Evolutionary conservation across 257 asterid species (phyloP), one percentile per base, ranked within the genome.

Genomic region (Capsicum pubescens): DNA sequence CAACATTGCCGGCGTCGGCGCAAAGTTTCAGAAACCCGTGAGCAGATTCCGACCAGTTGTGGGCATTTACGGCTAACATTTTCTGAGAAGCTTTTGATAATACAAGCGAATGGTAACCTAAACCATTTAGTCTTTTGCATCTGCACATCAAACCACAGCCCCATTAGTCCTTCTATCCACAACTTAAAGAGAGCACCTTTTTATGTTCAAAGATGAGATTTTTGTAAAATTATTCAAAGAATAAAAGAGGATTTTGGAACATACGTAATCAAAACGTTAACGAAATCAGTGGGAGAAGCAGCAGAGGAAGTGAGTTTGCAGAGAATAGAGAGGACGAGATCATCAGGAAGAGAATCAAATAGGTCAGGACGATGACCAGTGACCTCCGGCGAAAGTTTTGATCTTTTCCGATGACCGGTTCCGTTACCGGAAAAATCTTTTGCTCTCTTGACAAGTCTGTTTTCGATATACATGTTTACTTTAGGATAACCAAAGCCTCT

Each of bases 261-360:
- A 6, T 93, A 95, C 98, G 99, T 95, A 68, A 90, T 60, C 32
- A 94, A 69, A 80, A 92, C 89, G 86, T 86, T 93, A 83, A 86
- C 39, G 84, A 93, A 94, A 94, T 95, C 95, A 11, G 95, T 90
- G 0, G 98, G 94, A 80, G 86, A 91, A 4, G 84, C 42, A 35
- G 95, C 97, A 81, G 92, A 85, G 19, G 93, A 85, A 86, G 88
- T 86, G 84, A 95, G 93, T 67, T 89, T 94, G 66, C 86, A 84
- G 84, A 94, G 93, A 70, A 95, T 89, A 56, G 74, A 88, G 0
- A 94, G 76, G 5, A 95, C 87, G 1, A 95, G 87, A 90, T 95
- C 99, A 77, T 95, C 98, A 36, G 98, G 99, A 81, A 95, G 89
- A 4, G 88, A 88, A 77, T 95, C 95, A 66, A 95, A 91, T 26